Conservation (phyloP, 2,329 filamentous ascomycete genomes). For the Rugonectria rugulosa region DNA sequence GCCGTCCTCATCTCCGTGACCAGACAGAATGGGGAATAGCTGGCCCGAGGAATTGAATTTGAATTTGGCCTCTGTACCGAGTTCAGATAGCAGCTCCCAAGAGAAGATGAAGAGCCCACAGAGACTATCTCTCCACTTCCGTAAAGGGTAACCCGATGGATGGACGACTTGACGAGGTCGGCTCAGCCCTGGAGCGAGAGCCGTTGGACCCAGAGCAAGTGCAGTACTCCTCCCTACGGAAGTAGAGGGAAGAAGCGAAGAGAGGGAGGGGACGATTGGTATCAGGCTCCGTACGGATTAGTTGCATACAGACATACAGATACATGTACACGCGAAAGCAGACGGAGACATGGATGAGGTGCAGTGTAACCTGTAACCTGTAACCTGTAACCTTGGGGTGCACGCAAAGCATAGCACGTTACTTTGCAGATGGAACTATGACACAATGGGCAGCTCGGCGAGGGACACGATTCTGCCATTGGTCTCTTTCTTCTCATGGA, state of each 20-base stretch:
- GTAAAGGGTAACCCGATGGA: conserved; percentile 14
- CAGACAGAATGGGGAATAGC: too few species aligned
- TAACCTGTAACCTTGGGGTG: background rate
- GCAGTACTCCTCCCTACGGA: too few species aligned
- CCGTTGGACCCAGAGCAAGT: background rate
- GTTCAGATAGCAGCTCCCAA: too few species aligned
- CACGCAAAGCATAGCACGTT: conserved; percentile 12
- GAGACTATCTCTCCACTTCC: conserved; percentile 7
- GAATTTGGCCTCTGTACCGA: too few species aligned
- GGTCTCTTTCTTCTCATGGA: background rate
- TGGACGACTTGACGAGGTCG: background rate
- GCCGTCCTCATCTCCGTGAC: too few species aligned
- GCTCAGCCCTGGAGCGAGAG: background rate
- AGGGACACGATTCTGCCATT: background rate
- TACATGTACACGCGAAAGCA: background rate
- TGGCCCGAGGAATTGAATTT: too few species aligned
- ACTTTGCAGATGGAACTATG: conserved; percentile 13
- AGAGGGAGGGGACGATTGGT: too few species aligned
- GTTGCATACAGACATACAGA: background rate
- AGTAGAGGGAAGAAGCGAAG: background rate
- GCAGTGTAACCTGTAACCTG: conserved; percentile 4
- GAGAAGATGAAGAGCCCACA: background rate
- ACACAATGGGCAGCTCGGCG: conserved; percentile 1
- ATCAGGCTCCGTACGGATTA: too few species aligned
- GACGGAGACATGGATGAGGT: background rate